Conservation (phyloP, 1,284 basidiomycete species). For the Heterobasidion occidentale region DNA sequence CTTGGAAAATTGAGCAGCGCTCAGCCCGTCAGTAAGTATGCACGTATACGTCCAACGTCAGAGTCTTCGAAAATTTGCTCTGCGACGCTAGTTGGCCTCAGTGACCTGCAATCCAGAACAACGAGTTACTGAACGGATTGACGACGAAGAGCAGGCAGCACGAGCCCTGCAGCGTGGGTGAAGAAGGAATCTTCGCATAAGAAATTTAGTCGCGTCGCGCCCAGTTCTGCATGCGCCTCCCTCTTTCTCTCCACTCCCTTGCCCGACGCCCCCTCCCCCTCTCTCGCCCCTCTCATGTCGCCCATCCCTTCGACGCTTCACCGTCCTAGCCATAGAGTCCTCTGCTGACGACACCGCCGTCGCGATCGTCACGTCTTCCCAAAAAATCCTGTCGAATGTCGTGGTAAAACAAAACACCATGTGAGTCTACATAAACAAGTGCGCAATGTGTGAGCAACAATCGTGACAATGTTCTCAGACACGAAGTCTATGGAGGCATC, state of each 20-base stretch:
- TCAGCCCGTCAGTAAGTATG: background rate
- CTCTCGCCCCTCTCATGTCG: background rate
- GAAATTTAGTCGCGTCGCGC: background rate
- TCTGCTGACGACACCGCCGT: slow-evolving; percentile 91
- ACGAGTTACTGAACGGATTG: background rate
- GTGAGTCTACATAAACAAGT: too few relatives aligned
- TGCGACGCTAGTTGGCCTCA: too few relatives aligned
- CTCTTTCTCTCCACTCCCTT: background rate
- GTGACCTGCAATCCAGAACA: too few relatives aligned
- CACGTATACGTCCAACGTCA: too few relatives aligned
- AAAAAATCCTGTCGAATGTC: slow-evolving; percentile 71
- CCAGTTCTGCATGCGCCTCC: background rate
- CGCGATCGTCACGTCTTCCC: slow-evolving; percentile 66
- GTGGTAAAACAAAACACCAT: slow-evolving; percentile 72
- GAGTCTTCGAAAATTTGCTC: too few relatives aligned
- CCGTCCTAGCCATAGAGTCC: slow-evolving; percentile 75
- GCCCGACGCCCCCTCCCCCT: background rate
- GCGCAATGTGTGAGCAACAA: background rate
- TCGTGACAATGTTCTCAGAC: slow-evolving; percentile 28
- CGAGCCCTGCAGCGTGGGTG: background rate
- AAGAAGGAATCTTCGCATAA: background rate
- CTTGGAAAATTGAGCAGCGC: background rate
- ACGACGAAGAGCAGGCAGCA: background rate
- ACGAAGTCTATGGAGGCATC: slow-evolving; percentile 74
- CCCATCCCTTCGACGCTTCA: slow-evolving; percentile 27